Evolutionary conservation across 116 monocot species (phyloP).

Genomic region (Iris pallida): DNA sequence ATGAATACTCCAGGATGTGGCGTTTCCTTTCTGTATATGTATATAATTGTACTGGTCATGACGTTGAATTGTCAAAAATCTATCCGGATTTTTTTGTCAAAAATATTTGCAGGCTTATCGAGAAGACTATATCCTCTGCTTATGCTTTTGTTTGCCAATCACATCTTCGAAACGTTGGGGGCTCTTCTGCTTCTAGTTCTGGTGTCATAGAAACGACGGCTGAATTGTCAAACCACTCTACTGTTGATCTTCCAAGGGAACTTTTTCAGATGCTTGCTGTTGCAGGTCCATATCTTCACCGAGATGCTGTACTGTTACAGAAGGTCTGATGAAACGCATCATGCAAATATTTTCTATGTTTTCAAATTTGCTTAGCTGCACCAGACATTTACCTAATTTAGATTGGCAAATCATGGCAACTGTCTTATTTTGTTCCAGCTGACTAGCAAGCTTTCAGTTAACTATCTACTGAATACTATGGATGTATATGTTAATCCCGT

Average conservation of each 20-base stretch:
- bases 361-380: neutral
- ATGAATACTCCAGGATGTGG: too few species aligned
- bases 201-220: conserved; percentile 28
- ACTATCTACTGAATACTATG: too few species aligned
- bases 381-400: neutral
- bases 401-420: neutral
- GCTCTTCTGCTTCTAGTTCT: conserved; percentile 11
- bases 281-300: conserved; percentile 86
- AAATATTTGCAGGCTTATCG: conserved; percentile 50
- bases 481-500: too few species aligned
- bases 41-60: neutral
- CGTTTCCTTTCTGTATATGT: too few species aligned
- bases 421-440: neutral
- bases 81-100: too few species aligned
- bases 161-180: conserved; percentile 20
- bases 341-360: neutral
- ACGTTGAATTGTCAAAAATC: neutral
- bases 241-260: conserved; percentile 57
- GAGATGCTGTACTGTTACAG: conserved; percentile 73
- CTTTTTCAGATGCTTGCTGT: conserved; percentile 90
- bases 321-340: conserved; percentile 40
- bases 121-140: conserved; percentile 46
- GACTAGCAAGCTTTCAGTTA: neutral
- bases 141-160: conserved; percentile 44
- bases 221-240: conserved; percentile 8